phyloP scores from a whole-genome alignment of 768 basidiomycete genomes.

The Kondoa subrosea region DNA sequence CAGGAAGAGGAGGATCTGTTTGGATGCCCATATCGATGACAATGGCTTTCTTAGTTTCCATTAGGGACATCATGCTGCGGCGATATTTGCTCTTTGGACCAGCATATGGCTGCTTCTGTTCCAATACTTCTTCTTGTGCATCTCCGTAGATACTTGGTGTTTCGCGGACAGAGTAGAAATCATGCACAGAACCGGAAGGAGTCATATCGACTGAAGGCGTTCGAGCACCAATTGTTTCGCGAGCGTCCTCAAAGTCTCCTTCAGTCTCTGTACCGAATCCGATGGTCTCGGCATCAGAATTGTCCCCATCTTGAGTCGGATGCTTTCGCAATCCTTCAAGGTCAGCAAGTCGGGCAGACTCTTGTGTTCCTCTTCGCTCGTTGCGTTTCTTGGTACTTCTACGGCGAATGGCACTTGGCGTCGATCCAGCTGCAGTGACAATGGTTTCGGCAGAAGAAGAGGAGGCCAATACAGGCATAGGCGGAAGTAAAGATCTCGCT shows the following conservation, averaged over 20 bases:
- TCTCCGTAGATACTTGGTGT: neutral
- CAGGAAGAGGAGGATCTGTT: constrained; percentile 1
- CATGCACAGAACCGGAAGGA: neutral
- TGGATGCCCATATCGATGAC: neutral
- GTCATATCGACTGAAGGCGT: constrained; percentile 5
- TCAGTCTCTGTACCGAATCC: constrained; percentile 24
- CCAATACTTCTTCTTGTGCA: neutral
- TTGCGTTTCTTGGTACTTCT: neutral
- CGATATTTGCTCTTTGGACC: neutral
- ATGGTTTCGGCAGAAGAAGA: neutral
- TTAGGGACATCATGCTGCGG: neutral
- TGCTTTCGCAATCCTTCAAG: neutral
- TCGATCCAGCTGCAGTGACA: neutral
- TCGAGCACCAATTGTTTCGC: constrained; percentile 25
- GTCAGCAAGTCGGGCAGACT: constrained; percentile 2
- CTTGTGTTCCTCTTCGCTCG: neutral
- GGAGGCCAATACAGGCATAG: neutral
- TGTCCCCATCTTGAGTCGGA: neutral
- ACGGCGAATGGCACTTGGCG: neutral
- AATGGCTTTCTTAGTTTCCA: neutral
- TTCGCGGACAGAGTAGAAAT: constrained; percentile 5
- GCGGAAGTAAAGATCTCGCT: neutral
- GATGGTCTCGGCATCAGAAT: neutral
- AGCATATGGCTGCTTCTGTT: neutral
- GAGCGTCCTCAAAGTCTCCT: constrained; percentile 27